Evolutionary conservation across 2,329 filamentous ascomycete species (phyloP).

Genomic region (Fusarium ramigenum): DNA sequence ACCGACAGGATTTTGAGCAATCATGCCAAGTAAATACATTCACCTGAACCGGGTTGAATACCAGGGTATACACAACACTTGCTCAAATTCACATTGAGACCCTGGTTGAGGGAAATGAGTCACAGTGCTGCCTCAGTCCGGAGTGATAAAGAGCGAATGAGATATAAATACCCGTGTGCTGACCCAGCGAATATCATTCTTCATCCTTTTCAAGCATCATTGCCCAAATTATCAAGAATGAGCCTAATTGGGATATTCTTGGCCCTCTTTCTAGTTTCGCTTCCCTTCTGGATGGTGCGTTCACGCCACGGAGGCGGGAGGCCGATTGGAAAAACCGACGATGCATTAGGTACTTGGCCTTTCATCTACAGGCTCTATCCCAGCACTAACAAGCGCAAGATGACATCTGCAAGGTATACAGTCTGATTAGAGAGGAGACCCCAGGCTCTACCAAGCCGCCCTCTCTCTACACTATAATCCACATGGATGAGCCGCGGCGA

Average conservation of each 20-base stretch:
- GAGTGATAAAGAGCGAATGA: background rate
- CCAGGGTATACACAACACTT: background rate
- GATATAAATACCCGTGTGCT: background rate
- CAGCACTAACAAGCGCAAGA: background rate
- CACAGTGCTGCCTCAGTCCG: background rate
- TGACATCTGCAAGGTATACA: accelerated
- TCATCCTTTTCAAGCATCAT: background rate
- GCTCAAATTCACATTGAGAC: background rate
- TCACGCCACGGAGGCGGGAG: background rate
- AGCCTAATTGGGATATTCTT: background rate
- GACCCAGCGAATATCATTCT: background rate
- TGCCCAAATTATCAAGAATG: background rate
- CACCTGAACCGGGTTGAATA: background rate
- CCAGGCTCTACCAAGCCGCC: background rate
- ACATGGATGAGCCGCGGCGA: background rate
- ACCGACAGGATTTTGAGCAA: background rate
- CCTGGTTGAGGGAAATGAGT: background rate
- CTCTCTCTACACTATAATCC: accelerated
- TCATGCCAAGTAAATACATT: background rate
- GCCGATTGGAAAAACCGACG: background rate
- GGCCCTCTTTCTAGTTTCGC: background rate
- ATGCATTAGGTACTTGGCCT: background rate
- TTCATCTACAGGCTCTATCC: background rate
- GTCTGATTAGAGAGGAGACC: background rate
- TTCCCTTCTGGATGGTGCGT: background rate